Base-by-base conservation (phyloP, 2,329 filamentous ascomycete genomes). In the Exophiala spinifera region DNA sequence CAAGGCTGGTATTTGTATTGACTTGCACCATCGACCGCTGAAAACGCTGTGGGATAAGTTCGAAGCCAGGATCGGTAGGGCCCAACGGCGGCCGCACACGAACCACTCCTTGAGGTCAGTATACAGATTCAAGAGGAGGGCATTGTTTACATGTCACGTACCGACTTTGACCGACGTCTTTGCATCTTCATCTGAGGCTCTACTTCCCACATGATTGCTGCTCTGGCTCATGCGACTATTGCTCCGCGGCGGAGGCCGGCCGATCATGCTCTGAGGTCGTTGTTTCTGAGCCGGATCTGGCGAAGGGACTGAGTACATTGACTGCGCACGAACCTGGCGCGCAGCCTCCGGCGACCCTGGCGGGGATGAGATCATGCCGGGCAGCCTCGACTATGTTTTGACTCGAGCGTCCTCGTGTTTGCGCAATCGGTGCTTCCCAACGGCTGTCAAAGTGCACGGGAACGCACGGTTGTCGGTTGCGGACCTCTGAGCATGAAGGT, bases 121-220 rank as follows among this genome's bases (percentile, higher is more conserved):
- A n/a, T 20, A 11, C 19, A 31, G 47, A 33, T 17, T 15, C 21
- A 33, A 47, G 14, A 19, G 11, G 4, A 14, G n/a, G 14, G 17
- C 25, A n/a, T 44, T 48, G n/a, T 34, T 19, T 14, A 17, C 37
- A 7, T 20, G 48, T 17, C 43, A 61, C 91, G 66, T 82, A 96
- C 91, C 91, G 70, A 96, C 91, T 92, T 89, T 94, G 74, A 96
- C 91, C 21, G 91, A 89, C 5, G 91, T 96, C 70, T 88, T 91
- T 60, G 81, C 81, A 70, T 96, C 91, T 65, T 96, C 91, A 66
- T 96, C 91, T 0, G 91, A 95, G 20, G 87, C 86, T 67, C 89
- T 83, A 60, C 87, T 85, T 66, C 83, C 85, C 49, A 84, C 85
- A 49, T 79, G 76, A 72, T 88, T 92, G 75, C 88, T 88, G 66